Evolutionary conservation across 1,139 yeast species (phyloP).

Genomic region (Magnusiomyces magnusii): DNA sequence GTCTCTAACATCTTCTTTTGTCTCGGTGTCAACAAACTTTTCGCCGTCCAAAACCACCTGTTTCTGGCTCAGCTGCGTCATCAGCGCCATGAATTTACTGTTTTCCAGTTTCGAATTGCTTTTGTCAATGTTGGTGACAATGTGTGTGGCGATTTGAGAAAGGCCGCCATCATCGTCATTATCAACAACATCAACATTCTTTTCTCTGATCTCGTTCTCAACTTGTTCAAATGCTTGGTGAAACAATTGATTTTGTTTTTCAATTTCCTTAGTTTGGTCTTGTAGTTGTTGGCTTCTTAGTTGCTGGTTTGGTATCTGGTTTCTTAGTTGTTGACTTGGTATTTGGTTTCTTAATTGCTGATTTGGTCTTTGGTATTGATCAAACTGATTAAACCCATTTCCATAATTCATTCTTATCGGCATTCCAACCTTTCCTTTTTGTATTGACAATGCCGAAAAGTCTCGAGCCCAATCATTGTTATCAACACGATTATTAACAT

Average conservation of each 20-base stretch:
- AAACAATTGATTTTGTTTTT: constrained; percentile 17
- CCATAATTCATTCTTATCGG: too few species aligned
- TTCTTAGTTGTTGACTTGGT: too few species aligned
- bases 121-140: constrained; percentile 25
- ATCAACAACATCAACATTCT: not conserved
- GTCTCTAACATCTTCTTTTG: constrained; percentile 21
- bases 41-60: constrained; percentile 30
- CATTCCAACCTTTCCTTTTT: too few species aligned
- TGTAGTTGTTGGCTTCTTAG: not conserved
- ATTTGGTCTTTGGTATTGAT: not conserved
- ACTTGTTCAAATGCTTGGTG: constrained; percentile 27
- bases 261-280: not conserved
- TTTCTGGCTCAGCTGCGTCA: constrained; percentile 33
- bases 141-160: constrained; percentile 29
- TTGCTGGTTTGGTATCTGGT: not conserved
- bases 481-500: not conserved
- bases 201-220: constrained; percentile 17
- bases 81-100: constrained; percentile 36
- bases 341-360: too few species aligned
- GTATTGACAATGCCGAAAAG: not conserved
- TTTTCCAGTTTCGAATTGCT: constrained; percentile 32
- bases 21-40: constrained; percentile 28
- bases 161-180: constrained; percentile 22
- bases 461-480: not conserved
- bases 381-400: not conserved